phyloP scores from a whole-genome alignment of 78 protist species.

The Chrysochromulina tobinii region DNA sequence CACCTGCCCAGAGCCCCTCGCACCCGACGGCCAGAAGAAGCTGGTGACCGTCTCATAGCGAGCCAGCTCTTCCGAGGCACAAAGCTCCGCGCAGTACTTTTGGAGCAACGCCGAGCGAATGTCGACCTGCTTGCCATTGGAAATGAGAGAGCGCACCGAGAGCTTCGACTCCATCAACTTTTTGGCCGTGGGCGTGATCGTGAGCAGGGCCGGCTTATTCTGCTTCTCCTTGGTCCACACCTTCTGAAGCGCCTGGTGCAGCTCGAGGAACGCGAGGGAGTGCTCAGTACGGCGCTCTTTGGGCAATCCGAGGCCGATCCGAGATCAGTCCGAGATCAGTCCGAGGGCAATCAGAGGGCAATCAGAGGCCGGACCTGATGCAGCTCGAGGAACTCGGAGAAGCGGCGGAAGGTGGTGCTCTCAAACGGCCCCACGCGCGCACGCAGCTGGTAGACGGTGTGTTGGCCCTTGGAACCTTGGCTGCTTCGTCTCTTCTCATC shows the following conservation, averaged over 20 bases:
- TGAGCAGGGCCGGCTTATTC: too few relatives aligned
- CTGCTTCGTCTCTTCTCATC: too few relatives aligned
- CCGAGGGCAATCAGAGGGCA: neutral
- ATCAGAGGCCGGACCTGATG: neutral
- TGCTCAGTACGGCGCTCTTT: too few relatives aligned
- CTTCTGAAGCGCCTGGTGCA: too few relatives aligned
- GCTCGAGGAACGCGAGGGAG: too few relatives aligned
- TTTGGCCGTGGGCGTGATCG: too few relatives aligned
- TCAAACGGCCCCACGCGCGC: neutral
- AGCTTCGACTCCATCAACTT: neutral
- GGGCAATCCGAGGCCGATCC: neutral
- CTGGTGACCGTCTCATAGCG: neutral
- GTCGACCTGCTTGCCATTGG: neutral
- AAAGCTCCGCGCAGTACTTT: neutral
- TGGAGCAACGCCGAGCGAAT: neutral
- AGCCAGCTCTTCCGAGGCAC: neutral
- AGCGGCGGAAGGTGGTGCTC: slow-evolving; percentile 10
- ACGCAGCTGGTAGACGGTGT: neutral
- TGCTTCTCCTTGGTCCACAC: too few relatives aligned
- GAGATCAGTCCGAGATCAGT: neutral
- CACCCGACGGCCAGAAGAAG: slow-evolving; percentile 12
- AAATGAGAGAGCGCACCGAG: neutral
- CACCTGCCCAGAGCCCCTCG: neutral
- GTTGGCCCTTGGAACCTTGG: neutral
- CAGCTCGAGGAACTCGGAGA: neutral